Evolutionary conservation across 345 rosid genomes (phyloP).

Genomic region (Arabidopsis arenosa): DNA sequence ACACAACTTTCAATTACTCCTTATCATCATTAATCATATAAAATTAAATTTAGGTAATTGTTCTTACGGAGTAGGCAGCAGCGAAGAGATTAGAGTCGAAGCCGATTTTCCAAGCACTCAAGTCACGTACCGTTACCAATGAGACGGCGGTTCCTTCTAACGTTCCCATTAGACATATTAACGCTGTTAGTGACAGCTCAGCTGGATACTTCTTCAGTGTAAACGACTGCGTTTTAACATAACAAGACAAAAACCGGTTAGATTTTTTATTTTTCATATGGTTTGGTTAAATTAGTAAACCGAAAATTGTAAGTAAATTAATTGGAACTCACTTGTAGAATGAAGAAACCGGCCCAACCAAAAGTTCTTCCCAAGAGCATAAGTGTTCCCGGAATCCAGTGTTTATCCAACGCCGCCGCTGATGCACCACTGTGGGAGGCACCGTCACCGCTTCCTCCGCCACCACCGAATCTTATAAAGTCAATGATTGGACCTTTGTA

Average conservation of each 20-base stretch:
- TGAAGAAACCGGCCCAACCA: conserved; percentile 87
- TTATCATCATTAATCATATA: neutral
- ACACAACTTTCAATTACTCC: no score
- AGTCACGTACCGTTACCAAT: conserved; percentile 70
- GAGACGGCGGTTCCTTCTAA: conserved; percentile 69
- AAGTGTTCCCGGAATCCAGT: conserved; percentile 74
- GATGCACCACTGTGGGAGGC: conserved; percentile 42
- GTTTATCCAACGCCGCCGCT: conserved; percentile 48
- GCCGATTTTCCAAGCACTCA: conserved; percentile 79
- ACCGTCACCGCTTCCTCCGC: conserved; percentile 41
- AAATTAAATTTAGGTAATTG: neutral
- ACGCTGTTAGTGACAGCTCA: conserved; percentile 74
- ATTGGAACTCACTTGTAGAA: conserved; percentile 66
- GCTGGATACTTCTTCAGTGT: conserved; percentile 89
- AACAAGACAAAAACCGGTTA: conserved; percentile 12
- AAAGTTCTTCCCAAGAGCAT: conserved; percentile 65
- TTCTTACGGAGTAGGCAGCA: conserved; percentile 77
- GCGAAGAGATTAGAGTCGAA: conserved; percentile 80
- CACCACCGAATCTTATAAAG: conserved; percentile 48
- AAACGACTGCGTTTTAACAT: conserved; percentile 58
- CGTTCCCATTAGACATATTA: conserved; percentile 82
- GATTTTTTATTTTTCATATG: neutral
- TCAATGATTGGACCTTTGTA: conserved; percentile 89
- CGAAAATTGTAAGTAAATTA: conserved; percentile 12
- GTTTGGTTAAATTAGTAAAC: conserved; percentile 23